Conservation (phyloP, 1,284 basidiomycete genomes). For the Pseudozyma pruni region DNA sequence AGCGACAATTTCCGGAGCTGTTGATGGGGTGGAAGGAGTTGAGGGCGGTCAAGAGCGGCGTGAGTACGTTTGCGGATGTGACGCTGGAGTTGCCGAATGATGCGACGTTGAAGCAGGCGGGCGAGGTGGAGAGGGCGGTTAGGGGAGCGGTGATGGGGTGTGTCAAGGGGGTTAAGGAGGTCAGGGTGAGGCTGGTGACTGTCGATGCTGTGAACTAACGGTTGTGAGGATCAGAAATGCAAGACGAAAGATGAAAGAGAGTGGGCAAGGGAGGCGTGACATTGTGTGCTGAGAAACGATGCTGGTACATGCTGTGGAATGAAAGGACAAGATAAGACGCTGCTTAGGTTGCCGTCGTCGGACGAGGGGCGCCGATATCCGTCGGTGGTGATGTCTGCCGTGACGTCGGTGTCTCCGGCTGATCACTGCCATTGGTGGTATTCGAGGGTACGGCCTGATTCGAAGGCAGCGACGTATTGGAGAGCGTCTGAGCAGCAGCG, state of each 20-base stretch:
- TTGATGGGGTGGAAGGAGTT: conserved; percentile 55
- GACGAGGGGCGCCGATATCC: not conserved
- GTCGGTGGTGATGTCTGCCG: conserved; percentile 1
- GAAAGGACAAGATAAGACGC: not conserved
- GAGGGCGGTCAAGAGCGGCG: conserved; percentile 57
- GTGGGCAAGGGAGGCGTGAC: too few species aligned
- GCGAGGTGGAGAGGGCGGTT: conserved; percentile 44
- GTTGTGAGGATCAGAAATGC: not conserved
- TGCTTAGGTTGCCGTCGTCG: conserved; percentile 8
- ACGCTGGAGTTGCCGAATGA: conserved; percentile 49
- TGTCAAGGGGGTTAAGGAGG: conserved; percentile 56
- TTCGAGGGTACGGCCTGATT: conserved; percentile 3
- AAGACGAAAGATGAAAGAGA: not conserved
- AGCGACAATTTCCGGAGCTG: conserved; percentile 14
- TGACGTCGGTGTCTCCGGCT: not conserved
- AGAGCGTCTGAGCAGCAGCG: conserved; percentile 39
- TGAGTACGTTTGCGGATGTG: conserved; percentile 59
- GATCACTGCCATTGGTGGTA: not conserved
- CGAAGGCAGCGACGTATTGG: conserved; percentile 9
- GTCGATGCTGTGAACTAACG: conserved; percentile 23
- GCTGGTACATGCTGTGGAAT: conserved; percentile 13
- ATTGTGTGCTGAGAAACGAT: not conserved
- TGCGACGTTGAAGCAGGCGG: conserved; percentile 41
- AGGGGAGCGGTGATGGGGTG: conserved; percentile 27
- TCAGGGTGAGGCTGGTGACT: conserved; percentile 43